Evolutionary conservation across 805 yeast species (phyloP).

Genomic region (Candida endomychidarum): DNA sequence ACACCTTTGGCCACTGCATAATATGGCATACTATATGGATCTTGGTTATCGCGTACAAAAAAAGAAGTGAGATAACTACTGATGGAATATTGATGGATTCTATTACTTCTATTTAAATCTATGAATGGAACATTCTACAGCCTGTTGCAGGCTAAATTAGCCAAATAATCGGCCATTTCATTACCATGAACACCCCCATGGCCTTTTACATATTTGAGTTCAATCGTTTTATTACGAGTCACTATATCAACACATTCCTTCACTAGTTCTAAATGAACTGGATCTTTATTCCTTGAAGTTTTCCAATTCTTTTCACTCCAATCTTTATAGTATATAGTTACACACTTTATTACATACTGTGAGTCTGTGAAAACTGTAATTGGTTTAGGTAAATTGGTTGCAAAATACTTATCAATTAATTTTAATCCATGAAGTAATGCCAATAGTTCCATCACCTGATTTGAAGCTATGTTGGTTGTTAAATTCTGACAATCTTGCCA

Average conservation of each 20-base stretch:
- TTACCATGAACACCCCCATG: constrained; percentile 73
- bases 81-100: too few relatives aligned
- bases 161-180: constrained; percentile 73
- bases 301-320: constrained; percentile 64
- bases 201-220: constrained; percentile 65
- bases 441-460: constrained; percentile 75
- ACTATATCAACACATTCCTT: constrained; percentile 23
- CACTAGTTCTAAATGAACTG: constrained; percentile 57
- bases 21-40: too few relatives aligned
- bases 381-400: not conserved
- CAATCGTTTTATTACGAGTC: constrained; percentile 24
- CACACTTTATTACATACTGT: constrained; percentile 54
- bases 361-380: constrained; percentile 66
- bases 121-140: not conserved
- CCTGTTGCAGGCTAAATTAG: constrained; percentile 55
- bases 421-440: constrained; percentile 62
- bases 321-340: constrained; percentile 53
- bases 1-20: constrained; percentile 43
- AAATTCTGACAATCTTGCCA: not conserved
- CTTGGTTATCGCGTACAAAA: too few relatives aligned
- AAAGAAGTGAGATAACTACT: too few relatives aligned
- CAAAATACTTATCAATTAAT: not conserved
- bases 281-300: constrained; percentile 41
- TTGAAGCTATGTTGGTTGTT: constrained; percentile 50
- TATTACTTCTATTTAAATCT: too few relatives aligned